Base-by-base conservation (phyloP, 768 basidiomycete genomes). In the Mrakia frigida region DNA sequence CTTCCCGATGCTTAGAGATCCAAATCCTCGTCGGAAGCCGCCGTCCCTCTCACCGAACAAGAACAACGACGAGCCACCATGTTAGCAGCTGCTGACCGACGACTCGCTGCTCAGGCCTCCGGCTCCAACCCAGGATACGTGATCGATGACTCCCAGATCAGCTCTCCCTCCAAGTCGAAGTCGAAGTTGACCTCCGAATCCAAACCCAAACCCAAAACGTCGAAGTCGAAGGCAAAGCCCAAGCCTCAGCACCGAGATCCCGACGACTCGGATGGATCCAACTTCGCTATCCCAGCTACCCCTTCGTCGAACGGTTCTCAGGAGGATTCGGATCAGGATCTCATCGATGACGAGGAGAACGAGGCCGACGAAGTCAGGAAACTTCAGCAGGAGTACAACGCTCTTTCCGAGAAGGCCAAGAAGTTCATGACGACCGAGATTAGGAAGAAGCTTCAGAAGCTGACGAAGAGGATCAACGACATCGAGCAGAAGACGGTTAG, bases 401-500 rank as follows among this genome's bases (percentile, higher is more conserved):
- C 35, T 25, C 35, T 56, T 21, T 21, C 41, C 11, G 52, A 61
- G 65, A 52, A 68, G 37, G 9, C 25, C 6, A 31, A 56, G 59
- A 39, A 41, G 46, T n/a, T 31, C 39, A 33, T 33, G 71, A 71
- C 60, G 21, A 37, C 41, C 11, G 31, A 43, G n/a, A 50, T 71
- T 35, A 73, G 50, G 63, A n/a, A 67, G 31, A 13, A 41, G 73
- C 14, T 74, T 16, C 5, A 9, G n/a, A 43, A 41, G 46, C 25
- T 74, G 46, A 39, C 41, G 39, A 78, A 65, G 77, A 61, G 43
- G 53, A 78, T 78, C 52, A 61, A 41, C 14, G 56, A 68, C 23
- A 69, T 74, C 68, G 79, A 77, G 67, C 71, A 75, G 63, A 53
- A 28, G 71, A 14, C 28, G 13, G 65, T 73, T 73, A 68, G 28